phyloP scores from a whole-genome alignment of 73 alveolate genomes.

The Tetrahymena elliotti region DNA sequence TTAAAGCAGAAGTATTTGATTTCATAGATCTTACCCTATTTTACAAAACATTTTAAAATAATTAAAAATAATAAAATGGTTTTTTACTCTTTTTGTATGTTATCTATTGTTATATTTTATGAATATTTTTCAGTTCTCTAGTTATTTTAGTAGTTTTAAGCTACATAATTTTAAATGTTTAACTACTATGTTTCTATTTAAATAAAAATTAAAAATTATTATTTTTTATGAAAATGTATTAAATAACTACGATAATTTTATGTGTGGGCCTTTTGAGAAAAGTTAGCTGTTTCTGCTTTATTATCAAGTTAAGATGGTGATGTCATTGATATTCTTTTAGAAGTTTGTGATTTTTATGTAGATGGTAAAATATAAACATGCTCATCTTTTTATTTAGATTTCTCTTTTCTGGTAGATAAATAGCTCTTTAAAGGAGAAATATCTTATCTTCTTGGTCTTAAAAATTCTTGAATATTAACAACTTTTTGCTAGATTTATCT shows the following conservation, averaged over 20 bases:
- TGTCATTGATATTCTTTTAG: not conserved
- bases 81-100: not conserved
- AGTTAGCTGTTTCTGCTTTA: not conserved
- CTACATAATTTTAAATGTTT: not conserved
- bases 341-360: not conserved
- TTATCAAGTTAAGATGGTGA: not conserved
- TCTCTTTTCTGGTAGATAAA: not conserved
- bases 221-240: not conserved
- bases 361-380: not conserved
- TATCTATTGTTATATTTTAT: not conserved
- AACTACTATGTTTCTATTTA: not conserved
- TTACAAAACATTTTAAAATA: not conserved
- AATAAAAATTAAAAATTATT: not conserved
- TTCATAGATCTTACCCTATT: not conserved
- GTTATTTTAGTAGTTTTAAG: not conserved
- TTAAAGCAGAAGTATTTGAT: not conserved
- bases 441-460: not conserved
- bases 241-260: not conserved
- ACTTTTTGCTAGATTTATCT: not conserved
- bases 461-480: not conserved
- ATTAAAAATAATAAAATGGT: not conserved
- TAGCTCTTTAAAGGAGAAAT: not conserved
- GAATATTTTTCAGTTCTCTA: not conserved
- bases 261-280: not conserved
- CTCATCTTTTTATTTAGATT: not conserved